Evolutionary conservation across 257 asterid species (phyloP), one percentile per base, ranked within the genome.

Genomic region (Buddleja alternifolia): DNA sequence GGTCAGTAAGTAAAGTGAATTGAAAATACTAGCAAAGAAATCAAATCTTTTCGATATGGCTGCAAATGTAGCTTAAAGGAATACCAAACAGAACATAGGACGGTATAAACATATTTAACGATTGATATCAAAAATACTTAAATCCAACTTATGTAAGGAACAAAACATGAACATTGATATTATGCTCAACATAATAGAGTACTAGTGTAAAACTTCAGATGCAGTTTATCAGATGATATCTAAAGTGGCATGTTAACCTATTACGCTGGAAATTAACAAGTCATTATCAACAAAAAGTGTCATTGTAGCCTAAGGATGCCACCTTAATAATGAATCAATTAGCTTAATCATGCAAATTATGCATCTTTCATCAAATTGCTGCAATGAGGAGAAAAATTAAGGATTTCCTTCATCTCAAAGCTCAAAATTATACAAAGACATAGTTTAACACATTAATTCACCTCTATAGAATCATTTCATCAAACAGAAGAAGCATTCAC

Each of bases 321-420:
- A 54, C 36, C 20, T 53, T 68, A 54, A n/a, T 0, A 34, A 37
- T 32, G 34, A 54, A 16, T 10, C n/a, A 2, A 23, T 60, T 9
- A 19, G 7, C 29, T 25, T 17, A 64, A 50, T 58, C 42, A 12
- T 52, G 16, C 44, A 8, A 21, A 66, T 54, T 37, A 32, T 16
- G 36, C 52, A 58, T 40, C 48, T 48, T 36, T 48, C 55, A 46
- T 17, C 52, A 55, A 66, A 78, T 39, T 67, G 41, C 73, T 48
- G 62, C n/a, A 60, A 40, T 34, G 48, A 37, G 21, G 7, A 23
- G 57, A 29, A 29, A 29, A 5, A 29, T 29, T 14, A 36, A 16
- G 60, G n/a, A 4, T 11, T 32, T 37, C 42, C 9, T 42, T 4
- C 40, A 24, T n/a, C 61, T 24, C 15, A 19, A 24, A 34, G 42